Percentiles rank a stretch among this genome's conserved stretches.
phyloP scores from a whole-genome alignment of 805 yeast genomes.

The Candida mattraensis region DNA sequence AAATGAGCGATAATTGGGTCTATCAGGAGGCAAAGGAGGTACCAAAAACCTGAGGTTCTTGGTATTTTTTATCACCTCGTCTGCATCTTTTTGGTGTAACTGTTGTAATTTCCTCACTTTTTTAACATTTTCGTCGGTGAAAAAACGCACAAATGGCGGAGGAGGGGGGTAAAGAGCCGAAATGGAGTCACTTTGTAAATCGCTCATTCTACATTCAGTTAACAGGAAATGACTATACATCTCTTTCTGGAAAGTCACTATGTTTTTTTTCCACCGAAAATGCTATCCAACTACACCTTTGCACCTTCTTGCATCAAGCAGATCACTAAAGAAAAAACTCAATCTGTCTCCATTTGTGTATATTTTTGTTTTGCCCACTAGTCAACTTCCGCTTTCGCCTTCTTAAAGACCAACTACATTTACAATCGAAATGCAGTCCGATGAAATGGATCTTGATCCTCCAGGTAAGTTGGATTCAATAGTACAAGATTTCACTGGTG shows the following conservation, averaged over 20 bases:
- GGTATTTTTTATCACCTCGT: conserved; percentile 23
- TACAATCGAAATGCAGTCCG: conserved; percentile 15
- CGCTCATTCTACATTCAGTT: background rate
- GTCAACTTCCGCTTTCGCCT: conserved; percentile 5
- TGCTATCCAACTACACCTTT: too few relatives aligned
- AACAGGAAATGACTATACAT: background rate
- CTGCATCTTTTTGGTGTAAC: conserved; percentile 23
- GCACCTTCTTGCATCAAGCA: too few relatives aligned
- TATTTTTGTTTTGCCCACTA: too few relatives aligned
- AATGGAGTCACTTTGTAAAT: conserved; percentile 21
- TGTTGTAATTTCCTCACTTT: conserved; percentile 35
- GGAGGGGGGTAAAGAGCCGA: conserved; percentile 93
- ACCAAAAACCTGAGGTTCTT: conserved; percentile 52
- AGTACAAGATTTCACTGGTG: background rate
- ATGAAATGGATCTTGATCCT: conserved; percentile 27
- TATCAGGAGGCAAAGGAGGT: conserved; percentile 66
- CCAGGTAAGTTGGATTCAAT: conserved; percentile 27
- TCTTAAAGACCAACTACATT: conserved; percentile 2
- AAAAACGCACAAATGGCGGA: conserved; percentile 75
- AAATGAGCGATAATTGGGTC: conserved; percentile 74
- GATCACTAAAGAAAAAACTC: too few relatives aligned
- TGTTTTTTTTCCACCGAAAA: too few relatives aligned
- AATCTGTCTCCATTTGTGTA: too few relatives aligned
- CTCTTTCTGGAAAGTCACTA: too few relatives aligned
- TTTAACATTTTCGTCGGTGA: conserved; percentile 66